These are phyloP conservation scores for Daldinia caldariorum DNA, from an alignment of 495 filamentous ascomycete genomes.

Conservation along the genomic window DNA sequence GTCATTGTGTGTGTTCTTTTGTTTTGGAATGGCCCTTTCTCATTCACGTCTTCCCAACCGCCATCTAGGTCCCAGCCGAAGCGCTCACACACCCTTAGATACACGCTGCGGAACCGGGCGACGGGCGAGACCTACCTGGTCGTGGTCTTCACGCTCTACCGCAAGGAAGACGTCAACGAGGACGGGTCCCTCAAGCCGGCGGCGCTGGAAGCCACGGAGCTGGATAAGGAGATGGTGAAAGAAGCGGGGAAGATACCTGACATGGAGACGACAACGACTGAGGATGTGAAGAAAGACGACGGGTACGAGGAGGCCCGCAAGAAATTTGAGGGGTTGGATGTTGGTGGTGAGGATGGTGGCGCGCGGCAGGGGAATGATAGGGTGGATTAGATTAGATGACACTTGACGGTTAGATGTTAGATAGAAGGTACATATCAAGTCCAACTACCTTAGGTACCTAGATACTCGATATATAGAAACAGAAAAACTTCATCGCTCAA, in stretches of 20 bases:
- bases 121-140: slow-evolving; percentile 80
- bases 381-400: slow-evolving; percentile 20
- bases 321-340: slow-evolving; percentile 22
- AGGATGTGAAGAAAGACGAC: slow-evolving; percentile 20
- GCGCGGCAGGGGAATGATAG: neutral
- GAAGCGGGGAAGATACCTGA: slow-evolving; percentile 5
- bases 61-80: slow-evolving; percentile 49
- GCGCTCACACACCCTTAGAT: slow-evolving; percentile 79
- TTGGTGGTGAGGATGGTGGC: neutral
- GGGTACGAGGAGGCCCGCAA: slow-evolving; percentile 23
- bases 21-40: slow-evolving; percentile 27
- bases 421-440: neutral
- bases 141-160: slow-evolving; percentile 78
- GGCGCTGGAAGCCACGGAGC: slow-evolving; percentile 39
- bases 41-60: slow-evolving; percentile 7
- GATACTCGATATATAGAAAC: too few relatives aligned
- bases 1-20: neutral
- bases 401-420: neutral
- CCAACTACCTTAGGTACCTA: too few relatives aligned
- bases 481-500: too few relatives aligned
- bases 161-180: slow-evolving; percentile 68
- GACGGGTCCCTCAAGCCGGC: slow-evolving; percentile 63
- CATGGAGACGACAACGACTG: neutral
- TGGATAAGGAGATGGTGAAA: slow-evolving; percentile 16
- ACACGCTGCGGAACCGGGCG: slow-evolving; percentile 80